These are phyloP conservation scores for Sugiyamaella grinbergsii DNA, from an alignment of 1,139 yeast species.

Conservation along the genomic window DNA sequence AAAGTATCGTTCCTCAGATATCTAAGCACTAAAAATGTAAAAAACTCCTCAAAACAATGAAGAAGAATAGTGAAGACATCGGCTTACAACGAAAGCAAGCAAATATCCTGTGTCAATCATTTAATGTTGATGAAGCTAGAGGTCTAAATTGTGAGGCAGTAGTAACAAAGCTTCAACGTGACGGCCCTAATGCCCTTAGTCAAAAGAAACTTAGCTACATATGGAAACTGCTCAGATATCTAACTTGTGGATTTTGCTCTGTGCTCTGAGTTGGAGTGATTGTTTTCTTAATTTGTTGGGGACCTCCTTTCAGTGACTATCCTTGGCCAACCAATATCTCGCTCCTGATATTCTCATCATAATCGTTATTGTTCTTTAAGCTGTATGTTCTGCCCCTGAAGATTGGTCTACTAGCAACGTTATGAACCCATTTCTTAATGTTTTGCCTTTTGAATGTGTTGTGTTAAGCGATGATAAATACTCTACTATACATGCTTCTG, in stretches of 20 bases:
- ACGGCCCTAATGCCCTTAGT: slow-evolving; percentile 48
- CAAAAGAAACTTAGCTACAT: slow-evolving; percentile 43
- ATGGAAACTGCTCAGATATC: slow-evolving; percentile 45
- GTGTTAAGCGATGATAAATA: slow-evolving; percentile 50
- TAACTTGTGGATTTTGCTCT: slow-evolving; percentile 56
- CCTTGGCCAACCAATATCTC: slow-evolving; percentile 52
- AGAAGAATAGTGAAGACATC: slow-evolving; percentile 25
- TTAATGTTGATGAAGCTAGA: slow-evolving; percentile 32
- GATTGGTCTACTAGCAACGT: slow-evolving; percentile 54
- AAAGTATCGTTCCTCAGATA: slow-evolving; percentile 17
- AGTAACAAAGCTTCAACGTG: slow-evolving; percentile 31
- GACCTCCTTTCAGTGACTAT: slow-evolving; percentile 53
- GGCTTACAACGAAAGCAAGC: slow-evolving; percentile 26
- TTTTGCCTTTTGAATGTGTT: slow-evolving; percentile 51
- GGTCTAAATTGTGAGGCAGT: slow-evolving; percentile 42
- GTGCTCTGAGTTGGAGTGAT: slow-evolving; percentile 51
- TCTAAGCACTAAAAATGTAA: background rate
- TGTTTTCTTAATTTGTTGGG: slow-evolving; percentile 53
- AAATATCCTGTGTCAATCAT: slow-evolving; percentile 22
- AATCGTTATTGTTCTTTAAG: slow-evolving; percentile 52
- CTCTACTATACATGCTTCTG: slow-evolving; percentile 44
- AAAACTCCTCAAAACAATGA: slow-evolving; percentile 9
- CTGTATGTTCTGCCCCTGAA: slow-evolving; percentile 52
- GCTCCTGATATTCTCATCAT: slow-evolving; percentile 51
- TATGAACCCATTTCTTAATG: slow-evolving; percentile 52